phyloP scores from a whole-genome alignment of 306 rosid species.

The Chamaecrista fasciculata region DNA sequence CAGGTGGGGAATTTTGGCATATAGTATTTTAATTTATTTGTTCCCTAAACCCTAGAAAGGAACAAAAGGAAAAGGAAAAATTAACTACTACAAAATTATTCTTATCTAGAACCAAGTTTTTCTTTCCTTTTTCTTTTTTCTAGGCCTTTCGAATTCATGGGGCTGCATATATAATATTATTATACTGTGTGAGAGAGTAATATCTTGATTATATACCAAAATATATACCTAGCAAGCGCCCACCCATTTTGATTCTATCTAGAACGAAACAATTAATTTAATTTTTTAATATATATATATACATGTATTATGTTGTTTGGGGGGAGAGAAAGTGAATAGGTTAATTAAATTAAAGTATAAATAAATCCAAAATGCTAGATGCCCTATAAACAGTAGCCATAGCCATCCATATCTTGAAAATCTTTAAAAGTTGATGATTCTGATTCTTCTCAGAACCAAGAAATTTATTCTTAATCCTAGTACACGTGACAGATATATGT shows the following conservation, averaged over 20 bases:
- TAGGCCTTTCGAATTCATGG: too few species aligned
- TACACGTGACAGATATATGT: slow-evolving; percentile 24
- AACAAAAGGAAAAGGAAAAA: neutral
- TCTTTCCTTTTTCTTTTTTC: neutral
- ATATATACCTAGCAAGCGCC: slow-evolving; percentile 5
- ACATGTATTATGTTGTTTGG: neutral
- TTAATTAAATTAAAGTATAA: slow-evolving; percentile 23
- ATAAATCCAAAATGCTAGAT: slow-evolving; percentile 38
- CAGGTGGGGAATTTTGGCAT: neutral
- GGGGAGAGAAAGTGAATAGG: slow-evolving; percentile 8
- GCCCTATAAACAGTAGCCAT: neutral
- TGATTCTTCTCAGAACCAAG: slow-evolving; percentile 33
- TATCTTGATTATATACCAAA: slow-evolving; percentile 24
- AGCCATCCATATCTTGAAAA: slow-evolving; percentile 32
- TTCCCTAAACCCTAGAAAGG: neutral
- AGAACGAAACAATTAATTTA: slow-evolving; percentile 4
- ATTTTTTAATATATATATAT: neutral
- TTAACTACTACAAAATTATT: slow-evolving; percentile 4
- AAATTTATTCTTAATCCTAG: slow-evolving; percentile 35
- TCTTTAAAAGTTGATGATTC: slow-evolving; percentile 39
- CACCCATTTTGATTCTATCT: slow-evolving; percentile 19
- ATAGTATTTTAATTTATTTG: too few species aligned
- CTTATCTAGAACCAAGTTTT: slow-evolving; percentile 9
- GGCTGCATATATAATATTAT: too few species aligned
- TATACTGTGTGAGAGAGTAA: neutral